Evolutionary conservation across 768 basidiomycete species (phyloP), one percentile per base, ranked within the genome.

Genomic region (Mycena capillaripes): DNA sequence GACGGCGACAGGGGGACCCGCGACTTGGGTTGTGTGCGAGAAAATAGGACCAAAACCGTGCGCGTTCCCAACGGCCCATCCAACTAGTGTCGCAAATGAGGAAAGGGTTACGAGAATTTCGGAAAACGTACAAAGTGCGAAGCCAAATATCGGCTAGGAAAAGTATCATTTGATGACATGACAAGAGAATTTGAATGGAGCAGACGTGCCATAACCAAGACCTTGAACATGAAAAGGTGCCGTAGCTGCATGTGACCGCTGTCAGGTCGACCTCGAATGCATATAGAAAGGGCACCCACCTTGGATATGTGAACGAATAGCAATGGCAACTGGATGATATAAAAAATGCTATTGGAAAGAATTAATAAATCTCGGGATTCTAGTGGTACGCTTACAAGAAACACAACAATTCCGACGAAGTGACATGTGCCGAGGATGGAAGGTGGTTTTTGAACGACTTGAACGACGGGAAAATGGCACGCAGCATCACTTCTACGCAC

Each of bases 381-480:
- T 38, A 38, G 5, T 25, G 19, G 1, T 23, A 12, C 34, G 14
- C 67, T 69, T 25, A 72, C 71, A 75, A 72, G 57, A 62, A 66
- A 34, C 55, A 72, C 40, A 58, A 50, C 68, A 74, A 70, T 80
- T 87, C 86, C 52, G 84, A 79, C 11, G 85, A 88, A 3, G 89
- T 89, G 66, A 89, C 89, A 69, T 85, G 83, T 19, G 88, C 82
- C 9, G 73, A 79, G 1, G 78, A 76, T 27, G 89, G 80, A 8
- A 91, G 79, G 59, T 81, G 81, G 77, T 91, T 91, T 4, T 85
- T 85, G 46, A 91, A 70, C 61, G 80, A 81, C 65, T 71, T 71
- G 64, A 77, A 77, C 2, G 66, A 72, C 25, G 76, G 76, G 44
- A 62, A 76, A 44, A 77, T 72, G 21, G 76, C 76, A 40, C 70